Evolutionary conservation across 2,329 filamentous ascomycete genomes (phyloP).

Genomic region (Tricladium varicosporioides): DNA sequence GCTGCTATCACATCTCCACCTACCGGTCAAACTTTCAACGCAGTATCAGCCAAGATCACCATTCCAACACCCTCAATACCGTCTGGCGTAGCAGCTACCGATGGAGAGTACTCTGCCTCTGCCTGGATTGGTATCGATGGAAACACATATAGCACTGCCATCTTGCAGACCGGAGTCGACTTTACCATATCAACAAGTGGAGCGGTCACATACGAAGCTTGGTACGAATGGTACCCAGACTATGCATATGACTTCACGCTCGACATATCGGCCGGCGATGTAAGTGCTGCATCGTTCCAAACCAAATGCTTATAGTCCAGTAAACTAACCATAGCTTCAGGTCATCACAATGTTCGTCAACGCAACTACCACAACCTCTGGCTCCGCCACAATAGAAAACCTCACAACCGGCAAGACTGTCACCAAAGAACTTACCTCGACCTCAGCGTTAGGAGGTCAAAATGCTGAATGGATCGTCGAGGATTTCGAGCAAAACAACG

Average conservation of each 20-base stretch:
- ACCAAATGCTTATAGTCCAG: neutral
- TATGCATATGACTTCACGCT: constrained; percentile 33
- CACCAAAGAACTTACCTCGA: constrained; percentile 39
- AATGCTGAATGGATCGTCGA: constrained; percentile 52
- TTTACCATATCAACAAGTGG: constrained; percentile 39
- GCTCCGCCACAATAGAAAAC: constrained; percentile 45
- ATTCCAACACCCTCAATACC: constrained; percentile 31
- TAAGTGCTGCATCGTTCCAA: neutral
- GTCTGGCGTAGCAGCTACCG: neutral
- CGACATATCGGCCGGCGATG: constrained; percentile 41
- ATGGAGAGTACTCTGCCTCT: constrained; percentile 36
- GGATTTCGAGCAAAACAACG: constrained; percentile 40
- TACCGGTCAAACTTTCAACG: constrained; percentile 34
- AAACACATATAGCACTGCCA: constrained; percentile 50
- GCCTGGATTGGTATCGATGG: constrained; percentile 61
- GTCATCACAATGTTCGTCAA: constrained; percentile 23
- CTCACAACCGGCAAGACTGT: constrained; percentile 42
- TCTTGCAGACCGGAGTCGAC: constrained; percentile 55
- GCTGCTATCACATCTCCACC: constrained; percentile 33
- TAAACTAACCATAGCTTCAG: constrained; percentile 25
- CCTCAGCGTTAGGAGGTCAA: constrained; percentile 36
- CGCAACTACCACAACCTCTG: constrained; percentile 39
- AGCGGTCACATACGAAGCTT: constrained; percentile 46
- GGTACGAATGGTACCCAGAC: constrained; percentile 60
- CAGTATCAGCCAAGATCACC: constrained; percentile 36